Conservation (phyloP, 1,284 basidiomycete species). For the Boletus sp. region DNA sequence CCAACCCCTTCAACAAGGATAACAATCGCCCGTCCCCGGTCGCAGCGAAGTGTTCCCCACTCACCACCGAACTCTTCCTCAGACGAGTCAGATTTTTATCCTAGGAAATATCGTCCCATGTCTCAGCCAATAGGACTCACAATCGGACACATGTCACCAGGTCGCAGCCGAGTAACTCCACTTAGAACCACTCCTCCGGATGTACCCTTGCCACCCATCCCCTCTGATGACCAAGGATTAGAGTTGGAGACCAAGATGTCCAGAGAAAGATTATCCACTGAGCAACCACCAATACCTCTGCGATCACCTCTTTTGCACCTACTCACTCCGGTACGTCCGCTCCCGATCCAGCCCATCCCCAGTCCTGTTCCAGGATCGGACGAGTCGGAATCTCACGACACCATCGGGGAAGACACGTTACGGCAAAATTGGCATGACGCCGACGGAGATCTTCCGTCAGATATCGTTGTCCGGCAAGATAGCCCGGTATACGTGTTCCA, state of each 20-base stretch:
- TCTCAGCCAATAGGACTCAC: constrained; percentile 4
- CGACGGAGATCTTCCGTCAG: background rate
- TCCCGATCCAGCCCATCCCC: constrained; percentile 22
- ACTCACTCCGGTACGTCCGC: constrained; percentile 12
- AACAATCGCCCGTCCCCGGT: background rate
- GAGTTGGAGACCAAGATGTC: background rate
- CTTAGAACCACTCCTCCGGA: constrained; percentile 21
- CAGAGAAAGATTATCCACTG: background rate
- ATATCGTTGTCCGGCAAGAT: constrained; percentile 23
- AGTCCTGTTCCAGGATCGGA: constrained; percentile 20
- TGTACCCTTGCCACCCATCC: constrained; percentile 24
- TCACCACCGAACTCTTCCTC: constrained; percentile 14
- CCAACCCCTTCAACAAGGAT: background rate
- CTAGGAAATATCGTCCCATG: constrained; percentile 4
- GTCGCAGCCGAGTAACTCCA: constrained; percentile 10
- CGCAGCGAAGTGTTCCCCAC: constrained; percentile 3
- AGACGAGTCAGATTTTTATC: constrained; percentile 10
- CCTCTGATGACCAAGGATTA: constrained; percentile 5
- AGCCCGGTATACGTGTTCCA: constrained; percentile 20
- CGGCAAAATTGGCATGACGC: constrained; percentile 12
- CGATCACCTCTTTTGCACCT: background rate
- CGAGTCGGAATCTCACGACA: constrained; percentile 7
- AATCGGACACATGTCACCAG: background rate
- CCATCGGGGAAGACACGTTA: constrained; percentile 3
- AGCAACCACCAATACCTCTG: constrained; percentile 10